Evolutionary conservation across 805 yeast species (phyloP), one percentile per base, ranked within the genome.

Genomic region (Candida oleophila): DNA sequence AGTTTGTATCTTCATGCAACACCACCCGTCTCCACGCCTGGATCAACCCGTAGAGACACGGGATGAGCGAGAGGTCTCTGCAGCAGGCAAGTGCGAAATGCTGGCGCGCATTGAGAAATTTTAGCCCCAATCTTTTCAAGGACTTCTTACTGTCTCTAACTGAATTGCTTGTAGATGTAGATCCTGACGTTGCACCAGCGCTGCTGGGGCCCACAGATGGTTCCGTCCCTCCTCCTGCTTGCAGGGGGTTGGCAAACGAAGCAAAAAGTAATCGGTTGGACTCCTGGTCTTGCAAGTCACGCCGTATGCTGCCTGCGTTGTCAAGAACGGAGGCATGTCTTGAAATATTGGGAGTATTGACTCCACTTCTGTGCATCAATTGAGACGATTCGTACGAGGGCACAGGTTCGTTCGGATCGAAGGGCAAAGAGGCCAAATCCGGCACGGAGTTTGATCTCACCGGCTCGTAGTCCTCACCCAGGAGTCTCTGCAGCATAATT

Each of bases 61-160:
- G 88, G 4, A 85, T 64, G 3, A 90, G 69, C 2, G 95, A 87
- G 22, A 88, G 69, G 55, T 89, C 94, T 41, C 96, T 73, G 53
- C 92, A 85, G n/a, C 83, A 65, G 0, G 94, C 90, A 49, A 89
- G 73, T 3, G 85, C 75, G 49, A 87, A 75, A 60, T 88, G 94
- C 55, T 88, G 90, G 50, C 81, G 76, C 1, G 94, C 87, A 49
- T 84, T 84, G 50, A 89, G 68, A 52, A 88, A 80, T 52, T 80
- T 81, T 47, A 89, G 70, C 0, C 95, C 92, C 19, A 87, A 62
- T 25, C 75, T 71, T 59, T 87, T 86, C 39, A 71, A 56, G 22
- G 64, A 49, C 9, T 59, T 55, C 22, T 57, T 60, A 9, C 48
- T 55, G 37, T 47, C 41, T 3, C 32, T n/a, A n/a, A 30, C 50